phyloP scores from a whole-genome alignment of 2,329 filamentous ascomycete species.

The Dissoconium aciculare region DNA sequence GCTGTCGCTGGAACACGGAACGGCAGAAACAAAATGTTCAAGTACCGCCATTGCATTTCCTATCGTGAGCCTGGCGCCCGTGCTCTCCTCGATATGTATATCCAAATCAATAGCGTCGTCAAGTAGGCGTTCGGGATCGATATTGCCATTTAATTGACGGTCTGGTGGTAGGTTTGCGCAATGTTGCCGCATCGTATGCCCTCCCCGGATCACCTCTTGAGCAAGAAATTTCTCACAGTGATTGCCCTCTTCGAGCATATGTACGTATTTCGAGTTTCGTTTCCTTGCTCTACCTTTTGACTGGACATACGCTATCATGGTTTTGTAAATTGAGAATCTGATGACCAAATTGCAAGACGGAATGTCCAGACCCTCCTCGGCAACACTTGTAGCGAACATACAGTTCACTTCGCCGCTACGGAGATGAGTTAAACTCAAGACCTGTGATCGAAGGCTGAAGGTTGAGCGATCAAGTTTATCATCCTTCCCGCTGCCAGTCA shows the following conservation, averaged over 20 bases:
- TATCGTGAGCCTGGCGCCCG: conserved; percentile 67
- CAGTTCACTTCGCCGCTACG: conserved; percentile 44
- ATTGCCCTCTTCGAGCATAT: conserved; percentile 67
- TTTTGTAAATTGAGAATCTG: conserved; percentile 74
- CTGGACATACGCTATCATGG: conserved; percentile 89
- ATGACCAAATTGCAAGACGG: conserved; percentile 52
- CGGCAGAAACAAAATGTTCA: conserved; percentile 54
- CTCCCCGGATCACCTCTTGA: conserved; percentile 43
- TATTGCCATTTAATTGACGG: conserved; percentile 48
- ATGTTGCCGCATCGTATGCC: conserved; percentile 53
- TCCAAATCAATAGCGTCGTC: conserved; percentile 35
- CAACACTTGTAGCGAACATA: conserved; percentile 49
- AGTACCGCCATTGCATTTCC: conserved; percentile 57
- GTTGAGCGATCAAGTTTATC: conserved; percentile 35
- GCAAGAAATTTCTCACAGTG: conserved; percentile 42
- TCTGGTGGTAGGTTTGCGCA: conserved; percentile 62
- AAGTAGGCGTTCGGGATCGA: conserved; percentile 42
- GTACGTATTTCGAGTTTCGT: conserved; percentile 61
- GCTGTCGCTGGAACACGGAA: conserved; percentile 42
- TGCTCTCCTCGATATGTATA: conserved; percentile 46
- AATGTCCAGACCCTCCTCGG: conserved; percentile 52
- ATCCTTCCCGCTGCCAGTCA: conserved; percentile 45
- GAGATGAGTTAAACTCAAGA: conserved; percentile 54
- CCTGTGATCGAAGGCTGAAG: conserved; percentile 58
- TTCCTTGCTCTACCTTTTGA: conserved; percentile 77